phyloP scores from a whole-genome alignment of 2,329 filamentous ascomycete species.

The Monosporascus sp. region DNA sequence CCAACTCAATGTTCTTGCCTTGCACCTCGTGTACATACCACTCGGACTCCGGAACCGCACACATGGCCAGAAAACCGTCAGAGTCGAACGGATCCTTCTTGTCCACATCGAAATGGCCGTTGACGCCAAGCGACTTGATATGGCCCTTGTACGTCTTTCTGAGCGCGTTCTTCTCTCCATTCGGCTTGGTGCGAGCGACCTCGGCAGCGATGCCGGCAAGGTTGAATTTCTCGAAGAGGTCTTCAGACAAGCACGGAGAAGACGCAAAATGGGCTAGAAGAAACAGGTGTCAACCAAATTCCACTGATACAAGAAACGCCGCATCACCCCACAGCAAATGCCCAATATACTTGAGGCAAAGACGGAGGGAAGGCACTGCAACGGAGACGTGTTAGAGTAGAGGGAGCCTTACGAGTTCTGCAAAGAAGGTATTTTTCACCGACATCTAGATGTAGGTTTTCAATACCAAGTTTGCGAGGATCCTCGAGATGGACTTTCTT shows the following conservation, averaged over 20 bases:
- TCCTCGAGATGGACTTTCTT: slow-evolving; percentile 61
- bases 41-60: slow-evolving; percentile 47
- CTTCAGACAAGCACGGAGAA: slow-evolving; percentile 44
- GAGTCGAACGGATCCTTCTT: slow-evolving; percentile 49
- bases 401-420: slow-evolving; percentile 61
- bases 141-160: slow-evolving; percentile 65
- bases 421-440: slow-evolving; percentile 63
- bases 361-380: slow-evolving; percentile 14
- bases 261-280: slow-evolving; percentile 43
- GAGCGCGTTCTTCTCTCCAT: slow-evolving; percentile 61
- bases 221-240: slow-evolving; percentile 55
- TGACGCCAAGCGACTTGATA: slow-evolving; percentile 57
- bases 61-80: slow-evolving; percentile 48
- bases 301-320: slow-evolving; percentile 8
- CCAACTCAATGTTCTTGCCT: slow-evolving; percentile 49
- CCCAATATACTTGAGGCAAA: slow-evolving; percentile 13
- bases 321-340: slow-evolving; percentile 9
- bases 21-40: slow-evolving; percentile 51
- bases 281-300: slow-evolving; percentile 37
- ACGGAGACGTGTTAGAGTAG: slow-evolving; percentile 27
- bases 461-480: slow-evolving; percentile 52
- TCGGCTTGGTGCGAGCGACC: slow-evolving; percentile 58
- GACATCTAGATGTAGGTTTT: slow-evolving; percentile 61
- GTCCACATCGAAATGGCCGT: slow-evolving; percentile 54
- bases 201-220: slow-evolving; percentile 52